Percentiles rank a stretch among this genome's conserved stretches.
These are phyloP conservation scores for Ustilago shanxiensis DNA, from an alignment of 1,284 basidiomycete genomes.

Conservation along the genomic window DNA sequence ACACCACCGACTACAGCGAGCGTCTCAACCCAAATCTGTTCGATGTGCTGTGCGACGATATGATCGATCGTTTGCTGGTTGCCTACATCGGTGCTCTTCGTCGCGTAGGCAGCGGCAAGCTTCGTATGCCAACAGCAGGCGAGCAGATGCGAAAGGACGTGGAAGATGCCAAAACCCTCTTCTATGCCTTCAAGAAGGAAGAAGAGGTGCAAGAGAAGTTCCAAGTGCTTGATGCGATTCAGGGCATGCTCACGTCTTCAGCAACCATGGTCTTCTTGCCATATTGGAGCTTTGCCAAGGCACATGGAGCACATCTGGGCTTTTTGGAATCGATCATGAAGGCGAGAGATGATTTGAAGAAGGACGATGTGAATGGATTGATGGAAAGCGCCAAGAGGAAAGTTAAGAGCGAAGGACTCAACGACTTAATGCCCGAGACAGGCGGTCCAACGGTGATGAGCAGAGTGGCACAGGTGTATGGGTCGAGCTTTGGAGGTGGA, in stretches of 20 bases:
- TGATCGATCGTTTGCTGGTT: constrained; percentile 90
- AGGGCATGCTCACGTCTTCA: constrained; percentile 87
- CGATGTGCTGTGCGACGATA: constrained; percentile 91
- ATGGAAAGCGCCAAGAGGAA: constrained; percentile 95
- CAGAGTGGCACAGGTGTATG: constrained; percentile 56
- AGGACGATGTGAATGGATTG: constrained; percentile 85
- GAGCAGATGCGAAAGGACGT: constrained; percentile 87
- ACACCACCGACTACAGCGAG: constrained; percentile 89
- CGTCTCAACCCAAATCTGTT: constrained; percentile 92
- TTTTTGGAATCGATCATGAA: constrained; percentile 93
- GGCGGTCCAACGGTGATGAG: constrained; percentile 63
- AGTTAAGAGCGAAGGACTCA: constrained; percentile 74
- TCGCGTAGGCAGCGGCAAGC: constrained; percentile 78
- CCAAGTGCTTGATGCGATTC: constrained; percentile 81
- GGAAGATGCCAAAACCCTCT: constrained; percentile 82
- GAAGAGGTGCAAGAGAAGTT: constrained; percentile 86
- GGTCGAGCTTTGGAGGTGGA: constrained; percentile 35
- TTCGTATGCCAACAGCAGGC: constrained; percentile 86
- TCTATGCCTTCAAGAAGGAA: constrained; percentile 81
- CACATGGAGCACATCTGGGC: constrained; percentile 89
- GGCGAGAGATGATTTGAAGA: constrained; percentile 89
- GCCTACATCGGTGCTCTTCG: constrained; percentile 89
- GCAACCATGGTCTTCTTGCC: constrained; percentile 94
- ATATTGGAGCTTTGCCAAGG: constrained; percentile 91
- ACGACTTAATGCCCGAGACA: constrained; percentile 59